A percentile compares a stretch with the other conserved stretches of the same genome.
Evolutionary conservation across 345 rosid genomes (phyloP).

Genomic region (Gossypium arboreum): DNA sequence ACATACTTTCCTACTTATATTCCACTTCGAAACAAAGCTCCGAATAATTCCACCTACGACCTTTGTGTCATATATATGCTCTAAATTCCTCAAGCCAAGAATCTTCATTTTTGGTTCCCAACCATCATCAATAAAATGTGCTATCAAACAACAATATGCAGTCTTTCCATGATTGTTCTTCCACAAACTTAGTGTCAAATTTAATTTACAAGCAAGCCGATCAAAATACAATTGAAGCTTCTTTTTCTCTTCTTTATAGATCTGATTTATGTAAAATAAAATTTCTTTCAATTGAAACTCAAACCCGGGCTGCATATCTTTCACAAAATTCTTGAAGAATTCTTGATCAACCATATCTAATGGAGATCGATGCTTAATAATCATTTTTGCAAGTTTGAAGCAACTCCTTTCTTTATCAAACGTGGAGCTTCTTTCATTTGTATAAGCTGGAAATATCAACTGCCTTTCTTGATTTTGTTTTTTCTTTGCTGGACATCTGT

Average conservation of each 20-base stretch:
- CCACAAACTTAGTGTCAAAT: not conserved
- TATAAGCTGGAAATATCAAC: too few relatives aligned
- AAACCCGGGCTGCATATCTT: not conserved
- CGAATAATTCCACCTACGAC: not conserved
- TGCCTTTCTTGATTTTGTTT: too few relatives aligned
- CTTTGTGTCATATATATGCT: too few relatives aligned
- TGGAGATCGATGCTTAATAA: not conserved
- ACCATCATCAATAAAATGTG: not conserved
- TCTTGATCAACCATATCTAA: not conserved
- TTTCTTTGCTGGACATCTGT: too few relatives aligned
- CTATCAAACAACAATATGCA: not conserved
- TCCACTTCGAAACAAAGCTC: not conserved
- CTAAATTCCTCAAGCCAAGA: not conserved
- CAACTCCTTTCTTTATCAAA: not conserved
- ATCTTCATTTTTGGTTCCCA: not conserved
- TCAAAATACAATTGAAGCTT: not conserved
- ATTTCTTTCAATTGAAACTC: not conserved
- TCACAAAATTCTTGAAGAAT: not conserved
- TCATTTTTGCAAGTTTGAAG: not conserved
- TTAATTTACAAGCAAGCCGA: not conserved
- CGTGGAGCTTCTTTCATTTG: too few relatives aligned
- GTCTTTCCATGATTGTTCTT: accelerated
- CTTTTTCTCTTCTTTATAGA: not conserved
- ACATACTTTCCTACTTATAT: not conserved
- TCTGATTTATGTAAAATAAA: not conserved